Evolutionary conservation across 192 early-diverging fungal genomes (phyloP).

Genomic region (Gonapodya sp.): DNA sequence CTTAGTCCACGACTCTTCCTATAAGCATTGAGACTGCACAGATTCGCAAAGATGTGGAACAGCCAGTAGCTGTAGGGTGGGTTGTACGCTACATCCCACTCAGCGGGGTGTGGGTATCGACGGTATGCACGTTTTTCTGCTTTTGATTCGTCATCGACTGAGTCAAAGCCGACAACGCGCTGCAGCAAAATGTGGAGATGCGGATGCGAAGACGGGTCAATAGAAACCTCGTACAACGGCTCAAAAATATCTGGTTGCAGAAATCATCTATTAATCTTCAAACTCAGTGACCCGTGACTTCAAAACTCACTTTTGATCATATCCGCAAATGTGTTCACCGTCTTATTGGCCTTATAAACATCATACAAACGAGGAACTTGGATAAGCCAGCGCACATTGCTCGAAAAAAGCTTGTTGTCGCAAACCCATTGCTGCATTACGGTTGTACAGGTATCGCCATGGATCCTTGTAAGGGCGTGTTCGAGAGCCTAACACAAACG

Average conservation of each 20-base stretch:
- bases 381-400: constrained; percentile 92
- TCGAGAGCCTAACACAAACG: too few relatives aligned
- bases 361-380: constrained; percentile 87
- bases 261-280: not conserved
- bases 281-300: not conserved
- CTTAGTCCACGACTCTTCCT: constrained; percentile 64
- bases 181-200: constrained; percentile 88
- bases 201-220: constrained; percentile 74
- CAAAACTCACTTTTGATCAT: constrained; percentile 54
- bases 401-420: constrained; percentile 78
- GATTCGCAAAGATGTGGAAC: constrained; percentile 86
- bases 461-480: too few relatives aligned
- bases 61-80: constrained; percentile 92
- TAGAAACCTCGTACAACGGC: constrained; percentile 85
- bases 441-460: too few relatives aligned
- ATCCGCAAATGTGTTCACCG: constrained; percentile 63
- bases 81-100: constrained; percentile 54
- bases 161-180: constrained; percentile 88
- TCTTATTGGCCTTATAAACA: constrained; percentile 61
- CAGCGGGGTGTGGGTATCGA: constrained; percentile 62
- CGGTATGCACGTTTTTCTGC: constrained; percentile 69
- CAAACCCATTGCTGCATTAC: constrained; percentile 41
- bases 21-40: constrained; percentile 72
- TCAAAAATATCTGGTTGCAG: constrained; percentile 73
- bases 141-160: constrained; percentile 91